Evolutionary conservation across 75 land plant species (phyloP), one percentile per base, ranked within the genome.

Genomic region (Isoetes taiwanensis): DNA sequence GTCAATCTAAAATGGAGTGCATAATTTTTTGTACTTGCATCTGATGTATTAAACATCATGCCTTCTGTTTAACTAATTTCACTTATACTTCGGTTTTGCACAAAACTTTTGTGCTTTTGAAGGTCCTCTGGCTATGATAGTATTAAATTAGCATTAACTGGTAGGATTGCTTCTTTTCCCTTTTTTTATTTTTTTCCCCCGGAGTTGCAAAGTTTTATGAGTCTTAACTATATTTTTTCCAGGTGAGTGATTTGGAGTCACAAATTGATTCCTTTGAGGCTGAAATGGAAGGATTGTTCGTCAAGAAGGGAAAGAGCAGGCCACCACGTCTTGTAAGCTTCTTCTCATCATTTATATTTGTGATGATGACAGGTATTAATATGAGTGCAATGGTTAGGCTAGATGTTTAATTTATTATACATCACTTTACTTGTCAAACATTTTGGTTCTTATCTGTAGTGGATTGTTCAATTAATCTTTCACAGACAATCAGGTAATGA

Each of bases 181-280:
- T n/a, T n/a, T n/a, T n/a, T n/a, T n/a, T n/a, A n/a, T n/a, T n/a
- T n/a, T n/a, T n/a, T n/a, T n/a, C n/a, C n/a, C n/a, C n/a, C n/a
- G n/a, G n/a, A n/a, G n/a, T n/a, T n/a, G n/a, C n/a, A n/a, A n/a
- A n/a, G n/a, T n/a, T n/a, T n/a, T n/a, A n/a, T n/a, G n/a, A n/a
- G n/a, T n/a, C n/a, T n/a, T n/a, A n/a, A n/a, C n/a, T n/a, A n/a
- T n/a, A n/a, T n/a, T 37, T 37, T 37, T 9, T 5, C 38, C 69
- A 76, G 97, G 97, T 91, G 37, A 48, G 77, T 1, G 97, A 91
- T 34, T 61, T 91, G 72, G 87, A 86, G 55, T 68, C 69, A 59
- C 93, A 86, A 40, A 76, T 86, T 59, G 97, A 91, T 64, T 56
- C 27, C 19, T 91, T 86, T 81, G 97, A 91, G 62, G 88, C 97